phyloP scores from a whole-genome alignment of 805 yeast species.

The Metschnikowia cerradonensis region DNA sequence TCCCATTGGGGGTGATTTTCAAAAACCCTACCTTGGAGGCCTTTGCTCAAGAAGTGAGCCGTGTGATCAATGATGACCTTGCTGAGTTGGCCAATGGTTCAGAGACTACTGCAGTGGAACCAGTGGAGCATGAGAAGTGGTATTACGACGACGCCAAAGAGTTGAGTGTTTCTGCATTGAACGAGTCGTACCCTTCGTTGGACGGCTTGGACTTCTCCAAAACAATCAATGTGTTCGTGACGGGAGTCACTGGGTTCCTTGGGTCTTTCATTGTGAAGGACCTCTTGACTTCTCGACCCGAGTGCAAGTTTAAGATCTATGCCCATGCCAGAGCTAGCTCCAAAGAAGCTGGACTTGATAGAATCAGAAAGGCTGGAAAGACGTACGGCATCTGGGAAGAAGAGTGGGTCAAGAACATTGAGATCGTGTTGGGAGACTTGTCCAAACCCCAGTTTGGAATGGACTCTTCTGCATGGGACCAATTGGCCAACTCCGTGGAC shows the following conservation, averaged over 20 bases:
- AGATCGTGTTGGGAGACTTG: slow-evolving; percentile 80
- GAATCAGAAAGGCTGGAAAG: slow-evolving; percentile 69
- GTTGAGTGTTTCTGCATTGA: slow-evolving; percentile 39
- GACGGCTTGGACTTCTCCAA: slow-evolving; percentile 30
- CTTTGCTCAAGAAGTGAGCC: slow-evolving; percentile 71
- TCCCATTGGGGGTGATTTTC: slow-evolving; percentile 88
- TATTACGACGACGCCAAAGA: slow-evolving; percentile 75
- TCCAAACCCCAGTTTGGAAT: slow-evolving; percentile 72
- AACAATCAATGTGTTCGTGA: slow-evolving; percentile 65
- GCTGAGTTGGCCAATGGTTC: slow-evolving; percentile 38
- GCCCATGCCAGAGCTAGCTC: slow-evolving; percentile 90
- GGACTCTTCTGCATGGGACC: slow-evolving; percentile 50
- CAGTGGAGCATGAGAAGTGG: slow-evolving; percentile 5
- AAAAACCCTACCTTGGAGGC: slow-evolving; percentile 79
- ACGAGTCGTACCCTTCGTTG: slow-evolving; percentile 44
- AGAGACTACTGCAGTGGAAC: slow-evolving; percentile 12
- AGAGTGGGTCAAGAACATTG: slow-evolving; percentile 51
- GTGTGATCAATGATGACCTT: slow-evolving; percentile 47
- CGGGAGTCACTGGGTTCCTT: slow-evolving; percentile 95
- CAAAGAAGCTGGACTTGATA: slow-evolving; percentile 63
- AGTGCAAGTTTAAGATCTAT: slow-evolving; percentile 52
- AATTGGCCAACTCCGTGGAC: slow-evolving; percentile 60
- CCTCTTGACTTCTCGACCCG: slow-evolving; percentile 52
- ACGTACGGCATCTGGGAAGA: slow-evolving; percentile 83
- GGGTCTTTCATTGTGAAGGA: slow-evolving; percentile 88